Percentiles rank a stretch among this genome's conserved stretches.
Conservation (phyloP, 176 grass and related monocot genomes). For the Ensete ventricosum region DNA sequence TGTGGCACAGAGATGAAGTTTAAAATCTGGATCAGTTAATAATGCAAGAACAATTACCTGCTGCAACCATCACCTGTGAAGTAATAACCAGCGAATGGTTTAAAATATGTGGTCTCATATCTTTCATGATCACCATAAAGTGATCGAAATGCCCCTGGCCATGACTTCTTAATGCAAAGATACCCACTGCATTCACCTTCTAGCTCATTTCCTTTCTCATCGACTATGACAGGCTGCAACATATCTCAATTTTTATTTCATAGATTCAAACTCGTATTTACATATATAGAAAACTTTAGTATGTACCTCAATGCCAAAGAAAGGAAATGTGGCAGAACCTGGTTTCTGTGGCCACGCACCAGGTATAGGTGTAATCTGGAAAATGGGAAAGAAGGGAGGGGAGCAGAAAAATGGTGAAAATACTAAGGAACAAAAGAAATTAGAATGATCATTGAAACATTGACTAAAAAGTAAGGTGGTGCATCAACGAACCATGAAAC, state of each 20-base stretch:
- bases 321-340: constrained; percentile 85
- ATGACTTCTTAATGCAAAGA: constrained; percentile 92
- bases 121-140: constrained; percentile 85
- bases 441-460: background rate
- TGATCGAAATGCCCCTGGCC: constrained; percentile 79
- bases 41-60: constrained; percentile 31
- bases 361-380: constrained; percentile 80
- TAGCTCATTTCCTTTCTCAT: constrained; percentile 75
- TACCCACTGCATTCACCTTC: constrained; percentile 87
- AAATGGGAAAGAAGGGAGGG: background rate
- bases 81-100: constrained; percentile 92
- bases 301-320: constrained; percentile 87
- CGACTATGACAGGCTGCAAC: constrained; percentile 74
- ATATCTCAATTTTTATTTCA: background rate
- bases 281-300: background rate
- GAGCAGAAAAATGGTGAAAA: background rate
- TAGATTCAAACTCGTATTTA: background rate
- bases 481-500: constrained; percentile 63
- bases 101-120: constrained; percentile 97
- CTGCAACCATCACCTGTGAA: constrained; percentile 93
- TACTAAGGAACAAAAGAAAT: background rate
- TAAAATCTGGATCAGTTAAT: background rate
- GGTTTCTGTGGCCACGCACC: constrained; percentile 92
- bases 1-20: background rate
- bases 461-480: background rate